Evolutionary conservation across 202 grass and related monocot species (phyloP).

Genomic region (Brachypodium distachyon): DNA sequence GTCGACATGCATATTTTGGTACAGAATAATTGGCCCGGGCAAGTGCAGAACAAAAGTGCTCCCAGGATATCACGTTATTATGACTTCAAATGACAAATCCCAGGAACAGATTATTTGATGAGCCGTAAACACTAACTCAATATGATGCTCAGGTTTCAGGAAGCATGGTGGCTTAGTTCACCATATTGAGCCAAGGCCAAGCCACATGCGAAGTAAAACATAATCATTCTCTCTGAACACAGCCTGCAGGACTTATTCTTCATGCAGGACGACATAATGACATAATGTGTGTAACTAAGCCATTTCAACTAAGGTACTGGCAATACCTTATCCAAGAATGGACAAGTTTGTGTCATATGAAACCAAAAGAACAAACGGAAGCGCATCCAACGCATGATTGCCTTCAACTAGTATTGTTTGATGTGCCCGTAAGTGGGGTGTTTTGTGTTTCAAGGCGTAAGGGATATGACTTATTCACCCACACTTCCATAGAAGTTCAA

Average conservation of each 20-base stretch:
- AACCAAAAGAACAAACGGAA: neutral
- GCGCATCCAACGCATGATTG: neutral
- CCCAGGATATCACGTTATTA: neutral
- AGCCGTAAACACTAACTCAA: neutral
- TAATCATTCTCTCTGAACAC: neutral
- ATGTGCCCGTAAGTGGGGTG: neutral
- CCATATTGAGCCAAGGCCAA: neutral
- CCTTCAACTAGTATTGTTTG: neutral
- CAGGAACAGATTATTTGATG: neutral
- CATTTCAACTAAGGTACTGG: no score
- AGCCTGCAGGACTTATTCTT: neutral
- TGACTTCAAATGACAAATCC: neutral
- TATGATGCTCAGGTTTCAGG: neutral
- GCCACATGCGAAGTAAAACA: neutral
- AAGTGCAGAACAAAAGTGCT: neutral
- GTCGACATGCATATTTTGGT: neutral
- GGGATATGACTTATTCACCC: no score
- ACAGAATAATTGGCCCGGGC: neutral
- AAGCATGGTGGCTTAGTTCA: neutral
- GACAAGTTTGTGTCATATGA: no score
- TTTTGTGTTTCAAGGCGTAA: neutral
- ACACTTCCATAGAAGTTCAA: neutral
- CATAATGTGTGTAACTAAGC: neutral
- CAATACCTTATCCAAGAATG: no score
- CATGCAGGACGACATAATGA: neutral